Conservation (phyloP, 1,284 basidiomycete species). For the Sporisorium exsertum region DNA sequence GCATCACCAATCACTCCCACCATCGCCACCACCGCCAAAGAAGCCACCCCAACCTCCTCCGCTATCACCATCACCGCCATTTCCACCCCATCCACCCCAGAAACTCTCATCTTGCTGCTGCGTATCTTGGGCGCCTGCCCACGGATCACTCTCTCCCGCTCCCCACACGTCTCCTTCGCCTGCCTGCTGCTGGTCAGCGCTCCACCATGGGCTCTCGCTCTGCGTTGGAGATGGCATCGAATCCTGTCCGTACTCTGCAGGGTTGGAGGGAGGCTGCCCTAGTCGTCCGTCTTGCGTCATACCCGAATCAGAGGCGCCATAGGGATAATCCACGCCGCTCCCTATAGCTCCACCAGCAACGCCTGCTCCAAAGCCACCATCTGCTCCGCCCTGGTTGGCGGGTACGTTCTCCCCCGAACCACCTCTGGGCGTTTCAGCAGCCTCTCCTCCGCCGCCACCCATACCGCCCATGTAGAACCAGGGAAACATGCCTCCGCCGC, state of each 20-base stretch:
- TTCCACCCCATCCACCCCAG: conserved; percentile 27
- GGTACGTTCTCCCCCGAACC: conserved; percentile 22
- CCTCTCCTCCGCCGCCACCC: conserved; percentile 34
- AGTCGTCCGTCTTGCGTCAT: conserved; percentile 28
- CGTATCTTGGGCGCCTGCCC: conserved; percentile 33
- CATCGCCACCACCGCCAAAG: conserved; percentile 36
- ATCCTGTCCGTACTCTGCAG: conserved; percentile 16
- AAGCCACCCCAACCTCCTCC: conserved; percentile 50
- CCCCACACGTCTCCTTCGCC: conserved; percentile 50
- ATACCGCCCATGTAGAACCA: conserved; percentile 51
- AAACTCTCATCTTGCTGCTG: conserved; percentile 25
- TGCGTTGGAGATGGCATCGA: conserved; percentile 1
- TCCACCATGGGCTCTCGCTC: conserved; percentile 36
- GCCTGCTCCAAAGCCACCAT: conserved; percentile 37
- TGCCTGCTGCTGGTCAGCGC: conserved; percentile 22
- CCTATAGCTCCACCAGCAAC: conserved; percentile 33
- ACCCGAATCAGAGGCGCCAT: conserved; percentile 34
- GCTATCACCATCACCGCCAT: conserved; percentile 14
- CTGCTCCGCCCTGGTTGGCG: conserved; percentile 6
- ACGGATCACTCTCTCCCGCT: conserved; percentile 29
- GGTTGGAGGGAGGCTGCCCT: conserved; percentile 29
- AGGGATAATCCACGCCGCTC: conserved; percentile 37
- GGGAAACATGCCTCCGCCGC: conserved; percentile 65
- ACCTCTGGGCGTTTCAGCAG: conserved; percentile 18
- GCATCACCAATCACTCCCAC: conserved; percentile 22